Percentiles rank a stretch among this genome's conserved stretches.
phyloP scores from a whole-genome alignment of 306 rosid genomes.

The Lathyrus sativus region DNA sequence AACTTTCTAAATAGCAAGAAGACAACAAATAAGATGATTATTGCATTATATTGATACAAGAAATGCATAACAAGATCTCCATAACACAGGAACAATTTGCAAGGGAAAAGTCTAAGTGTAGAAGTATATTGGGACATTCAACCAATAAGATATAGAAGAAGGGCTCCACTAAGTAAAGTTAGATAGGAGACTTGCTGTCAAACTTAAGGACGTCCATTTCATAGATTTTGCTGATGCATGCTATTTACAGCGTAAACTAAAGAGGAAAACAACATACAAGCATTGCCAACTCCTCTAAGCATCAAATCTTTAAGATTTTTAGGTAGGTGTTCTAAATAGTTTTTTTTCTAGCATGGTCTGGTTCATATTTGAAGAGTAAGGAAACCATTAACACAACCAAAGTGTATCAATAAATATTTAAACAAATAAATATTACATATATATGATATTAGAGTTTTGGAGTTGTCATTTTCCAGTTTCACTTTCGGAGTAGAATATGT shows the following conservation, averaged over 20 bases:
- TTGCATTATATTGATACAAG: conserved; percentile 8
- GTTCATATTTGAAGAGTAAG: not conserved
- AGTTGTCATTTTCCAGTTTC: conserved; percentile 2
- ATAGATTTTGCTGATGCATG: conserved; percentile 6
- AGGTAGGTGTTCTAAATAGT: conserved; percentile 3
- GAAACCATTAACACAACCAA: not conserved
- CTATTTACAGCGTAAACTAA: conserved; percentile 12
- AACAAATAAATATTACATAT: not conserved
- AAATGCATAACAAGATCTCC: conserved; percentile 14
- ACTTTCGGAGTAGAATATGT: not conserved
- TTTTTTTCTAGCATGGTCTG: not conserved
- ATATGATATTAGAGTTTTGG: conserved; percentile 3
- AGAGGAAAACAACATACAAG: not conserved
- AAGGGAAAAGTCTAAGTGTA: not conserved
- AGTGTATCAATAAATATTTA: not conserved
- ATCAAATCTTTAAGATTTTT: conserved; percentile 10
- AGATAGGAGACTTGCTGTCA: not conserved
- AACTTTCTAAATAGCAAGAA: not conserved
- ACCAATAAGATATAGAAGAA: not conserved
- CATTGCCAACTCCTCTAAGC: conserved; percentile 4
- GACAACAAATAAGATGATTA: not conserved
- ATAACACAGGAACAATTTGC: conserved; percentile 15
- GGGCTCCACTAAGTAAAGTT: not conserved
- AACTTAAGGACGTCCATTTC: conserved; percentile 3
- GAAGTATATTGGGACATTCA: conserved; percentile 13